Evolutionary conservation across 179 eudicot genomes (phyloP), one percentile per base, ranked within the genome.

Genomic region (Corrigiola litoralis): DNA sequence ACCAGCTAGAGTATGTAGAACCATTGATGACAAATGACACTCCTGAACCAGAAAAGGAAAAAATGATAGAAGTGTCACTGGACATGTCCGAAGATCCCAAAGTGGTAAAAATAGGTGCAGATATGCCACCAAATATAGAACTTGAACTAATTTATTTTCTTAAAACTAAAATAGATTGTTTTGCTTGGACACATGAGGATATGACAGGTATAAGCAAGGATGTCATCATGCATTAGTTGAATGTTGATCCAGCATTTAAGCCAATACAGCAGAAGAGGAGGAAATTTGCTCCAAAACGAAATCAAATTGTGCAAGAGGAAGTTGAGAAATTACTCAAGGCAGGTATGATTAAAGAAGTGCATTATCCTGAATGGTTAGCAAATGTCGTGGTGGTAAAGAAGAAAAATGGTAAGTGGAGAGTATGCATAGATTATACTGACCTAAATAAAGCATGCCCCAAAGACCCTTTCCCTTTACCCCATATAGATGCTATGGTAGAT

Each of bases 391-490:
- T 68, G 2, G 65, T 57, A 0, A 25, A 20, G 13, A 68, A 58
- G 47, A 68, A 68, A 29, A 68, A 68, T 13, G 65, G 65, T 0
- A 68, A 68, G 21, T 58, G 65, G 65, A 45, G 72, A 58, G 72
- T 58, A 2, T 68, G 71, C n/a, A 42, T 68, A 1, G 32, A 68
- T 12, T 68, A 13, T 17, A 56, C 57, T 0, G 55, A 67, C 23
- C 23, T 55, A 11, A n/a, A n/a, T 55, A 67, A 55, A 42, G 49
- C 49, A 8, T 10, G 62, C 2, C 64, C 50, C 0, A 40, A 59
- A 10, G 64, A 59, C 20, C 49, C 48, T 1, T 42, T 59, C 16
- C 48, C 34, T 5, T 23, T 64, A 0, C 68, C 59, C 13, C 27
- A 17, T 2, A 49, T 51, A 23, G 68, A 64, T 23, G 32, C 40